These are phyloP conservation scores for Cunninghamia lanceolata DNA, from an alignment of 75 land plant species.

Conservation along the genomic window DNA sequence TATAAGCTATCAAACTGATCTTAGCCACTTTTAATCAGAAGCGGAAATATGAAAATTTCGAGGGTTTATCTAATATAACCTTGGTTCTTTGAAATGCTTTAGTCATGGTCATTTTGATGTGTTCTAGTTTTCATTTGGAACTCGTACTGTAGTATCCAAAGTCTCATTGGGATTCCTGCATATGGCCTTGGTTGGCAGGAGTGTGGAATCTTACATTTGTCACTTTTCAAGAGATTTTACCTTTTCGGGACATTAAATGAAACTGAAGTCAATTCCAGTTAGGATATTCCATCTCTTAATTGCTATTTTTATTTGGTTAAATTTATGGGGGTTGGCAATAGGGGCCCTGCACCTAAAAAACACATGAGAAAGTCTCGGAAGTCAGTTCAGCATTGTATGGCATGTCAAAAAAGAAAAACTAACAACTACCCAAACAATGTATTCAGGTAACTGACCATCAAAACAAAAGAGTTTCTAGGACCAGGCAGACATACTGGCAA, in stretches of 20 bases:
- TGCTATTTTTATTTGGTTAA: neutral
- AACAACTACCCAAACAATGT: too few species aligned
- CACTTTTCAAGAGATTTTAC: neutral
- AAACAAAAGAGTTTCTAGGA: too few species aligned
- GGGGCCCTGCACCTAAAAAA: too few species aligned
- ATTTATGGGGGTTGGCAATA: too few species aligned
- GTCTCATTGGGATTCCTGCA: neutral
- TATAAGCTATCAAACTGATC: neutral
- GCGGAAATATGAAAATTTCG: neutral
- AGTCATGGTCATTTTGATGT: neutral
- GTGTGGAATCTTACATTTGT: neutral
- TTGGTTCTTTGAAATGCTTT: neutral
- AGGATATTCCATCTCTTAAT: neutral
- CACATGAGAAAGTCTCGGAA: too few species aligned
- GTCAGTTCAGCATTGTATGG: too few species aligned
- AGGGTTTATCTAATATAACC: neutral
- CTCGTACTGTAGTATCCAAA: neutral
- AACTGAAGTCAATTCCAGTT: neutral
- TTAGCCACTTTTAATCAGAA: neutral
- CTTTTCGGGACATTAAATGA: neutral
- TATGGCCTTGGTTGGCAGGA: neutral
- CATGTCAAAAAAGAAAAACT: too few species aligned
- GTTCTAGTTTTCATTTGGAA: neutral
- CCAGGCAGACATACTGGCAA: too few species aligned
- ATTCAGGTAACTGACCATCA: too few species aligned